phyloP scores from a whole-genome alignment of 768 basidiomycete genomes.

The Strobilomyces dryophilus region DNA sequence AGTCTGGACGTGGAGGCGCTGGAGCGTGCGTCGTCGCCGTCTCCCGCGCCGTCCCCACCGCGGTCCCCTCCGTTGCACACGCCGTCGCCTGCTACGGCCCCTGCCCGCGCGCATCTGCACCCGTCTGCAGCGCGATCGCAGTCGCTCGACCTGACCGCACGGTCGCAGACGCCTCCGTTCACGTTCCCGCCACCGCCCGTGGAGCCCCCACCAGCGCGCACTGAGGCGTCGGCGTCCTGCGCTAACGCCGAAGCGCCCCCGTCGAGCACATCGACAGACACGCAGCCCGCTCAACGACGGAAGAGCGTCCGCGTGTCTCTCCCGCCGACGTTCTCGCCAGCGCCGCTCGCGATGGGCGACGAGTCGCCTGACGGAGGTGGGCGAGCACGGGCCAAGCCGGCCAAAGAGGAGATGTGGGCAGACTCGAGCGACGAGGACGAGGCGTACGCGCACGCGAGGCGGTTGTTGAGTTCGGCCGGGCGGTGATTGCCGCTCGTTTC shows the following conservation, averaged over 20 bases:
- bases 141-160: not conserved
- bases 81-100: not conserved
- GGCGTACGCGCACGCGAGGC: conserved; percentile 57
- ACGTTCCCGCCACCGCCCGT: conserved; percentile 16
- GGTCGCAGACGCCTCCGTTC: conserved; percentile 1
- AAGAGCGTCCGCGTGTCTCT: conserved; percentile 81
- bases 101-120: no score
- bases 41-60: not conserved
- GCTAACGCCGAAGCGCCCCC: not conserved
- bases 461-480: conserved; percentile 45
- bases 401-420: conserved; percentile 44
- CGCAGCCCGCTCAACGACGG: conserved; percentile 27
- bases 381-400: conserved; percentile 1
- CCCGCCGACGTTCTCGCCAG: conserved; percentile 68
- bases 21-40: not conserved
- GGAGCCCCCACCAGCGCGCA: conserved; percentile 3
- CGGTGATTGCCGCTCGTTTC: conserved; percentile 8
- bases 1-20: conserved; percentile 32
- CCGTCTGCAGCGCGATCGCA: not conserved
- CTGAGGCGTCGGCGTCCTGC: not conserved
- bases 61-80: not conserved
- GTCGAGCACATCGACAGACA: conserved; percentile 16
- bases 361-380: conserved; percentile 39
- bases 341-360: conserved; percentile 57
- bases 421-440: conserved; percentile 77